A percentile compares a stretch with the other conserved stretches of the same genome.
These are phyloP conservation scores for Apiotrichum siamense DNA, from an alignment of 1,284 basidiomycete genomes.

Conservation along the genomic window DNA sequence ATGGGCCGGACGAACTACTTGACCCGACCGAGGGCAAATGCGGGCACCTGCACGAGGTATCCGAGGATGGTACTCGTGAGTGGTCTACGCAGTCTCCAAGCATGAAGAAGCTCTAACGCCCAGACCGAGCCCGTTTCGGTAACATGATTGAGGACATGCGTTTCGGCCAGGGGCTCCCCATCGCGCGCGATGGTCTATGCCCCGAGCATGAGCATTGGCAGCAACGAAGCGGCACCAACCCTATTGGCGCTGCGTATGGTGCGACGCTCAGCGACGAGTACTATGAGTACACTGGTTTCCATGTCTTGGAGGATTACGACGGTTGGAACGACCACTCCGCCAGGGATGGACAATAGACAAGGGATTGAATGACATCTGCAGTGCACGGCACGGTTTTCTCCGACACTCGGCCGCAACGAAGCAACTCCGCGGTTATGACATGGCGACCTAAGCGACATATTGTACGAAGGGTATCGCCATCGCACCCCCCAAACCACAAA, in stretches of 20 bases:
- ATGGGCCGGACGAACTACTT: slow-evolving; percentile 22
- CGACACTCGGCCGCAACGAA: no score
- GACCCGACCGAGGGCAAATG: slow-evolving; percentile 33
- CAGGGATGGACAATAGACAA: not conserved
- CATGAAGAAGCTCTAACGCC: not conserved
- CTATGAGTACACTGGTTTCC: slow-evolving; percentile 15
- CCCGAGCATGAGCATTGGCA: slow-evolving; percentile 44
- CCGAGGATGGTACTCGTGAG: slow-evolving; percentile 36
- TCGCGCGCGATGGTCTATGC: slow-evolving; percentile 25
- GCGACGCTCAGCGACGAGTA: slow-evolving; percentile 15
- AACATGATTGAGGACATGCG: slow-evolving; percentile 31
- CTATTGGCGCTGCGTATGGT: slow-evolving; percentile 22
- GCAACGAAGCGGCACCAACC: slow-evolving; percentile 32
- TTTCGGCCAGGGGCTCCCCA: slow-evolving; percentile 38
- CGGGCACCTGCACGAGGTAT: slow-evolving; percentile 30
- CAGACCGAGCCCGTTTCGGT: slow-evolving; percentile 36
- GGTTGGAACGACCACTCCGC: slow-evolving; percentile 12
- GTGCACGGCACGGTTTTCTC: no score
- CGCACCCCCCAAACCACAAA: no score
- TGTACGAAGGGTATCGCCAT: no score
- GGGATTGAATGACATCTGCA: no score
- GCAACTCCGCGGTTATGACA: no score
- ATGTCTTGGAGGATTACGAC: slow-evolving; percentile 5
- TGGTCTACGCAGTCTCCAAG: no score
- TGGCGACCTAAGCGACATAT: no score